Conservation (phyloP, 1,139 yeast species). For the Zygoascus hellenicus region DNA sequence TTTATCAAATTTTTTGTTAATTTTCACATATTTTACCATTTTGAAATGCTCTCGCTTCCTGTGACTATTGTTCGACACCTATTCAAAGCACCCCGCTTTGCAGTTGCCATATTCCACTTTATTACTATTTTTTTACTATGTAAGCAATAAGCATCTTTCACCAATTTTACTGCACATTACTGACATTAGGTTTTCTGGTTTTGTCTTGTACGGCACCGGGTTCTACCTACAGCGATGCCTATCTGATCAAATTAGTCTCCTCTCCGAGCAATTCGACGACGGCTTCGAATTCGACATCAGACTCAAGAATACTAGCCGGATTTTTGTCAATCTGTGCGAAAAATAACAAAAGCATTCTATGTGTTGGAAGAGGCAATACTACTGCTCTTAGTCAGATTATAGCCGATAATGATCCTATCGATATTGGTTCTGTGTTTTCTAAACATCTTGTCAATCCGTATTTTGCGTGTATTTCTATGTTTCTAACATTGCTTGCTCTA, state of each 20-base stretch:
- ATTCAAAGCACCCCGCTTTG: not conserved
- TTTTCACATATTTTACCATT: not conserved
- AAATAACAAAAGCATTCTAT: conserved; percentile 1
- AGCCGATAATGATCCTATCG: conserved; percentile 37
- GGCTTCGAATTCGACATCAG: conserved; percentile 15
- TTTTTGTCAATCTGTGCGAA: conserved; percentile 35
- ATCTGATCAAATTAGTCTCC: conserved; percentile 39
- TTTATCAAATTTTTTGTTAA: not conserved
- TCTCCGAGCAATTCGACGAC: not conserved
- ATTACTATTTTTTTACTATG: conserved; percentile 7
- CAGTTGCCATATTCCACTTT: conserved; percentile 3
- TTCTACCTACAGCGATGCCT: conserved; percentile 42
- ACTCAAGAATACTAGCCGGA: conserved; percentile 43
- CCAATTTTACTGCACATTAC: conserved; percentile 38
- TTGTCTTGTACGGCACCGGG: conserved; percentile 45
- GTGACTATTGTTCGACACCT: conserved; percentile 1
- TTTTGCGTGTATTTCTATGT: conserved; percentile 45
- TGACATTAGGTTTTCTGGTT: conserved; percentile 46
- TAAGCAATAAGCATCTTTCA: not conserved
- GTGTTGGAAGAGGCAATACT: conserved; percentile 11
- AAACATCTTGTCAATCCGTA: conserved; percentile 49
- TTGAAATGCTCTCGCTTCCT: not conserved
- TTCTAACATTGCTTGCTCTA: conserved; percentile 42
- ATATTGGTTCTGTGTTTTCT: conserved; percentile 41
- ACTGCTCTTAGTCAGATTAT: conserved; percentile 30